Evolutionary conservation across 495 filamentous ascomycete genomes (phyloP).

Genomic region (Xylaria grammica): DNA sequence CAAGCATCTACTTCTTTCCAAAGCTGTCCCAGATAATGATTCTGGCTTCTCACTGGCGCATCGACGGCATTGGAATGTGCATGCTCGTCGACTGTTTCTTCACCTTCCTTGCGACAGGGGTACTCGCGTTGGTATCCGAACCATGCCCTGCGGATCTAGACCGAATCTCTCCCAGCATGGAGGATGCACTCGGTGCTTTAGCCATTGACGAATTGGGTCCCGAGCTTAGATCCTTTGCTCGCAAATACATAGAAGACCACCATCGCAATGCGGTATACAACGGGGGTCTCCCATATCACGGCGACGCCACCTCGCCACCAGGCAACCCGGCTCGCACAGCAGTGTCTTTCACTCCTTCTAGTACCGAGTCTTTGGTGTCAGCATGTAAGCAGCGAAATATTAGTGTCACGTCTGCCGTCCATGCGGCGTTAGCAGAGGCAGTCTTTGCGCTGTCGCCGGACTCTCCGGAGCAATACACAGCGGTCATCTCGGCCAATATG

Average conservation of each 20-base stretch:
- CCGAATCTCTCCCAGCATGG: constrained; percentile 28
- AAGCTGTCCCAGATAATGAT: constrained; percentile 23
- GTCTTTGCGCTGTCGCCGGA: constrained; percentile 22
- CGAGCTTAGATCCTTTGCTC: constrained; percentile 21
- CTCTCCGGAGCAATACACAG: constrained; percentile 22
- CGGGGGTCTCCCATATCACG: constrained; percentile 27
- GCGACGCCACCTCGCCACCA: constrained; percentile 25
- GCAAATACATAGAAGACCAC: constrained; percentile 19
- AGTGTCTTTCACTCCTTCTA: constrained; percentile 19
- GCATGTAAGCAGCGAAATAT: constrained; percentile 28
- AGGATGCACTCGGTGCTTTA: constrained; percentile 25
- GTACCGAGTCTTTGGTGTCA: constrained; percentile 18
- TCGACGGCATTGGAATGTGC: constrained; percentile 30
- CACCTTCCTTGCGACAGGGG: constrained; percentile 10
- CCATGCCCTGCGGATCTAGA: constrained; percentile 10
- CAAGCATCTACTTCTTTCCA: constrained; percentile 21
- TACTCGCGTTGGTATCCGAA: not conserved
- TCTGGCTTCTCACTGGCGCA: constrained; percentile 31
- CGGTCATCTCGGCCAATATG: constrained; percentile 27
- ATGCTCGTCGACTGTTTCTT: constrained; percentile 33
- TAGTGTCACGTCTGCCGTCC: constrained; percentile 28
- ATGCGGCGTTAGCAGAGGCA: constrained; percentile 26
- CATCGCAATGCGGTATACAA: constrained; percentile 25
- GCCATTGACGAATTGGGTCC: not conserved
- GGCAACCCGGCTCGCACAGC: constrained; percentile 7